Base-by-base conservation (phyloP, 495 filamentous ascomycete genomes). In the Daldinia childiae region DNA sequence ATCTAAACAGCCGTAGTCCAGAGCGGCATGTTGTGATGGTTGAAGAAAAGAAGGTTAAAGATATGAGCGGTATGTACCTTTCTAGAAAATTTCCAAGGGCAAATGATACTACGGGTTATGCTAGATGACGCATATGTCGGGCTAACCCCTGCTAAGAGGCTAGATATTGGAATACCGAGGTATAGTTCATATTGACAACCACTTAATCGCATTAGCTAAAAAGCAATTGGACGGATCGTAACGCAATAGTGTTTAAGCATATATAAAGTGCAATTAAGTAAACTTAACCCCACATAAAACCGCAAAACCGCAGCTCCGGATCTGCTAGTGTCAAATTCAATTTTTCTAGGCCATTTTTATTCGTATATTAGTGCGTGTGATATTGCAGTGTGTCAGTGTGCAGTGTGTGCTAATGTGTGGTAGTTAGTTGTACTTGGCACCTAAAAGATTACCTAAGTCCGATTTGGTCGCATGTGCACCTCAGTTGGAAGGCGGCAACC, bases 121-220 rank as follows among this genome's bases (percentile, higher is more conserved):
- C 66, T 62, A 43, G 55, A 74, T 74, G 71, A 74, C 71, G 71
- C 71, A 74, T 60, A 67, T 67, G 19, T 54, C 54, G 45, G 36
- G 14, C 14, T 57, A 19, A 57, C 29, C 54, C 54, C 29, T 57
- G 54, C n/a, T n/a, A 30, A 19, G 3, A 27, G 19, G 56, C 7
- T 48, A 27, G 19, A 43, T 64, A 64, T 56, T 32, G 24, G 14
- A n/a, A 39, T 60, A 60, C 15, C 24, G 36, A 45, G 59, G 39
- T 58, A 29, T n/a, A 1, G 6, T 14, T 36, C n/a, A 4, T 41
- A 7, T 51, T 52, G 8, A 58, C 39, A 12, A 19, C 7, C 27
- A 30, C 30, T 54, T 62, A 59, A 51, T 57, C 52, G 51, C 55
- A 60, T 64, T 55, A 24, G 17, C n/a, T 45, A 38, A 48, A 30